A percentile compares a stretch with the other conserved stretches of the same genome.
phyloP scores from a whole-genome alignment of 306 rosid genomes.

The Medicago ruthenica region DNA sequence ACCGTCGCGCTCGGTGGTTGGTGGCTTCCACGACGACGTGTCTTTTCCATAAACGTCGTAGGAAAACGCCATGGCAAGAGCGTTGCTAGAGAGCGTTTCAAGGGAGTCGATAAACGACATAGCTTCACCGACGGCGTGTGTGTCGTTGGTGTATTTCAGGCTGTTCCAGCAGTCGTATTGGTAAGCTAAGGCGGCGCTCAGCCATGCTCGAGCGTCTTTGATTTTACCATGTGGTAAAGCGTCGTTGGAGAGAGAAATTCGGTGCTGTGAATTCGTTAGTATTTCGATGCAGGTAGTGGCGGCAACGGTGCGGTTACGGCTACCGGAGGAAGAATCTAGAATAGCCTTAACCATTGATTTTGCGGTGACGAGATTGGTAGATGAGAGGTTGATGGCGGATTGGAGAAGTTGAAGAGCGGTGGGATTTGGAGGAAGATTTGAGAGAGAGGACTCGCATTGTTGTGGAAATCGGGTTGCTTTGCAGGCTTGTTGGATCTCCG shows the following conservation, averaged over 20 bases:
- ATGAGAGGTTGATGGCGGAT: slow-evolving; percentile 54
- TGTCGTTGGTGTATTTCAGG: slow-evolving; percentile 84
- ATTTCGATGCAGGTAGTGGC: slow-evolving; percentile 64
- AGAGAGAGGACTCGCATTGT: slow-evolving; percentile 56
- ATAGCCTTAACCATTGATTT: slow-evolving; percentile 58
- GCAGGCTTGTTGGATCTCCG: slow-evolving; percentile 61
- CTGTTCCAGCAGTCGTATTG: slow-evolving; percentile 87
- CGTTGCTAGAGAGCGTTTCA: slow-evolving; percentile 61
- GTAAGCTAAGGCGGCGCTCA: slow-evolving; percentile 66
- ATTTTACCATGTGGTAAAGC: slow-evolving; percentile 50
- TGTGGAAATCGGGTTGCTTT: slow-evolving; percentile 77
- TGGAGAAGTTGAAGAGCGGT: slow-evolving; percentile 55
- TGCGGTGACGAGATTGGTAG: slow-evolving; percentile 60
- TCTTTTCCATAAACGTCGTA: slow-evolving; percentile 64
- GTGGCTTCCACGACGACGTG: slow-evolving; percentile 58
- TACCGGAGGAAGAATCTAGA: slow-evolving; percentile 51
- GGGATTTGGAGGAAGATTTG: slow-evolving; percentile 48
- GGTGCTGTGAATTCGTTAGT: slow-evolving; percentile 56
- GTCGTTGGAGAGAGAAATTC: slow-evolving; percentile 54
- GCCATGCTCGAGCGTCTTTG: slow-evolving; percentile 77
- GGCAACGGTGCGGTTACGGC: slow-evolving; percentile 67
- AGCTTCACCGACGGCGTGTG: slow-evolving; percentile 56
- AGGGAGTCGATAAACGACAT: slow-evolving; percentile 66
- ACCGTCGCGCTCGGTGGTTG: slow-evolving; percentile 75
- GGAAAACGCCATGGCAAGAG: slow-evolving; percentile 66